These are phyloP conservation scores for Phytophthora pini DNA, from an alignment of 352 stramenopile genomes.

Conservation along the genomic window DNA sequence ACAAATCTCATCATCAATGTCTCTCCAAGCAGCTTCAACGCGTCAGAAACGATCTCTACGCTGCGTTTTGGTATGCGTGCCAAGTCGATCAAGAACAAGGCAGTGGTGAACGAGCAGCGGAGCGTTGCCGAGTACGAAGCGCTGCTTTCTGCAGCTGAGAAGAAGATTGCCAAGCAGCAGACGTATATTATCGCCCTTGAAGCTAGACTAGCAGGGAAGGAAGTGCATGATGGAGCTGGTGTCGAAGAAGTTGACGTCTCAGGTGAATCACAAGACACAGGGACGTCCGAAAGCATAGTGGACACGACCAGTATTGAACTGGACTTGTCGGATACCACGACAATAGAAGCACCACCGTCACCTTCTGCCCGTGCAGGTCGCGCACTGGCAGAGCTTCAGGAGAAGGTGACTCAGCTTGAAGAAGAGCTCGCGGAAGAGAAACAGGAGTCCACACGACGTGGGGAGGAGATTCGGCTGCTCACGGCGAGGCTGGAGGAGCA, in stretches of 20 bases:
- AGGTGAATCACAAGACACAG: conserved; percentile 8
- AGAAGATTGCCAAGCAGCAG: conserved; percentile 79
- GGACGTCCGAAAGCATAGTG: conserved; percentile 15
- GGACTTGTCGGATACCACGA: conserved; percentile 26
- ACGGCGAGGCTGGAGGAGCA: conserved; percentile 74
- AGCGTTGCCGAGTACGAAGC: conserved; percentile 92
- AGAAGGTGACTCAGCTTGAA: conserved; percentile 72
- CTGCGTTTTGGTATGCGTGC: conserved; percentile 91
- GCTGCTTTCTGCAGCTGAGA: conserved; percentile 84
- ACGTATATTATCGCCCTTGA: conserved; percentile 87
- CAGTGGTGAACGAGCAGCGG: conserved; percentile 92
- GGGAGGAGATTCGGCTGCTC: conserved; percentile 78
- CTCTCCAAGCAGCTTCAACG: conserved; percentile 91
- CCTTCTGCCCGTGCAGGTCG: conserved; percentile 61
- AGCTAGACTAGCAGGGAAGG: conserved; percentile 50
- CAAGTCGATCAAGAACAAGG: conserved; percentile 97
- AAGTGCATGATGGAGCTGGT: conserved; percentile 16
- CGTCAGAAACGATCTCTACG: conserved; percentile 92
- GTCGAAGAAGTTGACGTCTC: conserved; percentile 1
- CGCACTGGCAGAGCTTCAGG: conserved; percentile 75
- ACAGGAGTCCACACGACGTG: conserved; percentile 73
- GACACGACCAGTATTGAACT: conserved; percentile 35
- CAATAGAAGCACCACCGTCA: conserved; percentile 32
- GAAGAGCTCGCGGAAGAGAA: conserved; percentile 85
- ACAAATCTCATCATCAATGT: conserved; percentile 95